Conservation (phyloP, 2,329 filamentous ascomycete genomes). For the Curvularia verruculosa region DNA sequence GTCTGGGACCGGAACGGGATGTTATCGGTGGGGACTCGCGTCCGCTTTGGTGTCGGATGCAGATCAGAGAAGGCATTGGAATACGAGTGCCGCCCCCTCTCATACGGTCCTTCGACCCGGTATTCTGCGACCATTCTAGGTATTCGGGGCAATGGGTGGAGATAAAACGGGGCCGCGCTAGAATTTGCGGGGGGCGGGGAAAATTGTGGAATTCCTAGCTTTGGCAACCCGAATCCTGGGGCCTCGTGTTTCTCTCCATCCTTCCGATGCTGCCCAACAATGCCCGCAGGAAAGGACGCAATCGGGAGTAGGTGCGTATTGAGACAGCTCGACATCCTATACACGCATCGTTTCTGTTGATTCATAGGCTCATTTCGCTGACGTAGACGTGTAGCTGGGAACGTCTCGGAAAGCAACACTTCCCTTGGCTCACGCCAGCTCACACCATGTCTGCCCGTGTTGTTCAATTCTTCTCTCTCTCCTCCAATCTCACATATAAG, state of each 20-base stretch:
- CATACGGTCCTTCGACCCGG: constrained; percentile 10
- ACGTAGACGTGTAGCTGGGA: neutral
- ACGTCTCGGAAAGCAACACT: neutral
- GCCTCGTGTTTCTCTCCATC: constrained; percentile 1
- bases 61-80: neutral
- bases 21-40: neutral
- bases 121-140: constrained; percentile 5
- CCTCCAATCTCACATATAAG: neutral
- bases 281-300: neutral
- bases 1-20: neutral
- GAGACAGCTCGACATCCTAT: neutral
- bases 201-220: constrained; percentile 9
- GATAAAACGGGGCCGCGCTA: constrained; percentile 8
- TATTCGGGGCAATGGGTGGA: constrained; percentile 9
- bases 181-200: constrained; percentile 52
- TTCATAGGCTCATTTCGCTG: neutral
- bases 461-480: neutral
- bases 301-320: neutral
- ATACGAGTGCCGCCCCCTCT: neutral
- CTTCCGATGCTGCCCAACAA: neutral
- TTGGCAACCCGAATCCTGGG: constrained; percentile 12
- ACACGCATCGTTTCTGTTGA: neutral
- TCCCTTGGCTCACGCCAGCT: neutral
- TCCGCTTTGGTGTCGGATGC: neutral
- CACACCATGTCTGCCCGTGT: neutral